Evolutionary conservation across 495 filamentous ascomycete genomes (phyloP), one percentile per base, ranked within the genome.

Genomic region (Neurospora africana): DNA sequence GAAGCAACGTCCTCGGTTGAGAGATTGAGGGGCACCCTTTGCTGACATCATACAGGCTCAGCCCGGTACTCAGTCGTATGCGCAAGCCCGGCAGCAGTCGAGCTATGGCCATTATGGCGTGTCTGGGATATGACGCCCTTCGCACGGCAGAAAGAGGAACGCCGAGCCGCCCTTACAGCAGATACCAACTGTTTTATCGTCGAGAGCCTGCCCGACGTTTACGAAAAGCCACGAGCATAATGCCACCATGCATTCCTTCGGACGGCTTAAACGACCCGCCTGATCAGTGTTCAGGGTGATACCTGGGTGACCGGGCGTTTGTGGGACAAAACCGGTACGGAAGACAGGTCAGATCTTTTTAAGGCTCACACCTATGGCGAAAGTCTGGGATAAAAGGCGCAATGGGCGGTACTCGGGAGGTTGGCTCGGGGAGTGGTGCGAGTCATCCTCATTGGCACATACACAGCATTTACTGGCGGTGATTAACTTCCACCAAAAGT

Each of bases 41-140:
- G 69, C 78, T 80, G 71, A 80, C 76, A 33, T 68, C n/a, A 68
- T 41, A 70, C 68, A 82, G 76, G 58, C 76, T 39, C 79, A 79
- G 72, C 69, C 76, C 69, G 74, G 68, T 37, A 61, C 77, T 21
- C 77, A 77, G 75, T 68, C 77, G 19, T 76, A 74, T 68, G 74
- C 75, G 33, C 76, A 76, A 61, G 70, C 74, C 53, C 81, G 81
- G n/a, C 82, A 83, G 17, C 82, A 83, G 58, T 74, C 78, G 37
- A 81, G 76, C 71, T 84, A 84, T 68, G 78, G 83, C 43, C 76
- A 81, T 53, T 21, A 53, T 71, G 81, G 79, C 30, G 79, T 83
- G 78, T 78, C 81, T 43, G 82, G 81, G 41, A 78, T 74, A n/a
- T 61, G 53, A 61, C 27, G 53, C 33, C 53, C 27, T 61, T 27